A percentile compares a stretch with the other conserved stretches of the same genome.
phyloP scores from a whole-genome alignment of 2,329 filamentous ascomycete genomes.

The Fusarium coicis region DNA sequence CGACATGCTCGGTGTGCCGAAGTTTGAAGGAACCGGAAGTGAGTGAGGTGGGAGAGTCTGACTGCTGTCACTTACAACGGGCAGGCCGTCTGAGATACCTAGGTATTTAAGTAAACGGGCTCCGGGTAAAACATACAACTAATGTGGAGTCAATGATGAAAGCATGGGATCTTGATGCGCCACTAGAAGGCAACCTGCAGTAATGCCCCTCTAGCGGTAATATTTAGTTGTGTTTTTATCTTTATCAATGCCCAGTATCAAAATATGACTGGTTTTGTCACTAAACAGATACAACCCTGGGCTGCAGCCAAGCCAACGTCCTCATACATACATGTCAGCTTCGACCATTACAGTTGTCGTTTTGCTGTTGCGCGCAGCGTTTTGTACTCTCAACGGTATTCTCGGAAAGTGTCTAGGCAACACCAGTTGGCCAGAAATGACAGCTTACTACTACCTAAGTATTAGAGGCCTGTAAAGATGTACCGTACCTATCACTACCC shows the following conservation, averaged over 20 bases:
- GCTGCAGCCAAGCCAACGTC: conserved; percentile 10
- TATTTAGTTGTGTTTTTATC: not conserved
- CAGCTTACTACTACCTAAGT: not conserved
- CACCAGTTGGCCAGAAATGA: not conserved
- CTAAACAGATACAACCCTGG: conserved; percentile 13
- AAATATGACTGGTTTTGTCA: conserved; percentile 27
- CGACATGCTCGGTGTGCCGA: conserved; percentile 54
- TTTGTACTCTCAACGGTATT: not conserved
- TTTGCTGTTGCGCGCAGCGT: not conserved
- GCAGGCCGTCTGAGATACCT: not conserved
- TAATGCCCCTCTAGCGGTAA: conserved; percentile 14
- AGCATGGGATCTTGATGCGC: conserved; percentile 29
- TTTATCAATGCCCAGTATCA: not conserved
- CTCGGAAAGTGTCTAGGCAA: not conserved
- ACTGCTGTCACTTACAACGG: not conserved
- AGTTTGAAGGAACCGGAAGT: not conserved
- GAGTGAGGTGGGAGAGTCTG: not conserved
- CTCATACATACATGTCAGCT: not conserved
- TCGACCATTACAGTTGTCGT: not conserved
- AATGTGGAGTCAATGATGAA: conserved; percentile 26
- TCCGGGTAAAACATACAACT: conserved; percentile 2
- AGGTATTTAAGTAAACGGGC: conserved; percentile 8
- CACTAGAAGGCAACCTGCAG: conserved; percentile 18
- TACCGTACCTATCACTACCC: not conserved
- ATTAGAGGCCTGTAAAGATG: conserved; percentile 3